Evolutionary conservation across 78 protist genomes (phyloP).

Genomic region (Guillardia theta): DNA sequence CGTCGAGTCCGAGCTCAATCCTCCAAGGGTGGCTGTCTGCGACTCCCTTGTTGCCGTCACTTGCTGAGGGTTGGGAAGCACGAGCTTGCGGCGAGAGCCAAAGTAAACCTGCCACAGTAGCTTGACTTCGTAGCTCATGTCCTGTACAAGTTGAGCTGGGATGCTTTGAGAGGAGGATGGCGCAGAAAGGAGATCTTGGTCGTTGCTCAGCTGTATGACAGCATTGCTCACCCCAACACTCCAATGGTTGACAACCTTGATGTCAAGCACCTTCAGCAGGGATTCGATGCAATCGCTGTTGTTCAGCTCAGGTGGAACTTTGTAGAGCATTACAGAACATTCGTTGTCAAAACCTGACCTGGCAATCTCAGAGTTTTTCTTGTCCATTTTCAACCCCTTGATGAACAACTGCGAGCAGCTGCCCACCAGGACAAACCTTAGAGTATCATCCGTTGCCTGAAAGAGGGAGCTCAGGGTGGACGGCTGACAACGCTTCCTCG

Average conservation of each 20-base stretch:
- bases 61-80: conserved; percentile 8
- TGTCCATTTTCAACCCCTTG: background rate
- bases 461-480: too few species aligned
- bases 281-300: background rate
- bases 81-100: background rate
- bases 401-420: background rate
- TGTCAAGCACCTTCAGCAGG: background rate
- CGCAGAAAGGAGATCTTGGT: too few species aligned
- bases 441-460: background rate
- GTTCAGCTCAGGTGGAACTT: background rate
- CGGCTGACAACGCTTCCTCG: too few species aligned
- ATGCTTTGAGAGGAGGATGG: too few species aligned
- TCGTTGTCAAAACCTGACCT: background rate
- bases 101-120: background rate
- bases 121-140: background rate
- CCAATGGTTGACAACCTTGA: too few species aligned
- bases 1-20: too few species aligned
- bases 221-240: too few species aligned
- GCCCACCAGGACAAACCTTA: background rate
- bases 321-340: background rate
- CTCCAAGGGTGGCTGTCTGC: too few species aligned
- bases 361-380: background rate
- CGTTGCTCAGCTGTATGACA: background rate
- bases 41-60: too few species aligned
- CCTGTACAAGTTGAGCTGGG: background rate